Evolutionary conservation across 257 asterid species (phyloP), one percentile per base, ranked within the genome.

Genomic region (Nicotiana tabacum): DNA sequence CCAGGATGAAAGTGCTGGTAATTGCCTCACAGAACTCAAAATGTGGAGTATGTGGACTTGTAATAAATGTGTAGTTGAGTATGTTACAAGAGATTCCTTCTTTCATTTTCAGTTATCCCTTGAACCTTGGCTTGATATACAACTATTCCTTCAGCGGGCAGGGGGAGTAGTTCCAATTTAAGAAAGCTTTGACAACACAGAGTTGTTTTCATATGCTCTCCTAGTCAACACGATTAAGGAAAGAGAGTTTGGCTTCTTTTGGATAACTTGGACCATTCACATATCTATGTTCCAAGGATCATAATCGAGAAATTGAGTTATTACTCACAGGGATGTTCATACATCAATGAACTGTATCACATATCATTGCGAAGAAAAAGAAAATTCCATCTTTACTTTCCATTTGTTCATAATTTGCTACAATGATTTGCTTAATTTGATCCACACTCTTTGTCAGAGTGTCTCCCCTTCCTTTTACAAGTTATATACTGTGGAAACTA

Each of bases 1-100:
- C 89, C 99, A 95, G 87, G 99, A 95, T 87, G 99, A 94, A 91
- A 94, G 98, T 88, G 98, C 99, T 4, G 98, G 99, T 95, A 88
- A 89, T 83, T 84, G 57, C 77, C 58, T 51, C 56, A 30, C 21
- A 39, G 61, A 76, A 9, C 16, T 56, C 68, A 78, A 39, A 53
- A 11, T 66, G 37, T 56, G 53, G 51, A 18, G 51, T 33, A 78
- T 77, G 55, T n/a, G 57, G 21, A 66, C 13, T 29, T 58, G n/a
- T 35, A 29, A n/a, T 16, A 33, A 55, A 58, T 33, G 57, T 33
- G 4, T 35, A 29, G 69, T 82, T 82, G 21, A 18, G 66, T 64
- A 32, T 76, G 64, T 51, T 76, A 35, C 27, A 76, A 48, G 62
- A 74, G 43, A 48, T 74, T 7, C 62, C 61, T 66, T 66, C 74